Conservation (phyloP, 2,329 filamentous ascomycete genomes). For the Alternaria viburni region DNA sequence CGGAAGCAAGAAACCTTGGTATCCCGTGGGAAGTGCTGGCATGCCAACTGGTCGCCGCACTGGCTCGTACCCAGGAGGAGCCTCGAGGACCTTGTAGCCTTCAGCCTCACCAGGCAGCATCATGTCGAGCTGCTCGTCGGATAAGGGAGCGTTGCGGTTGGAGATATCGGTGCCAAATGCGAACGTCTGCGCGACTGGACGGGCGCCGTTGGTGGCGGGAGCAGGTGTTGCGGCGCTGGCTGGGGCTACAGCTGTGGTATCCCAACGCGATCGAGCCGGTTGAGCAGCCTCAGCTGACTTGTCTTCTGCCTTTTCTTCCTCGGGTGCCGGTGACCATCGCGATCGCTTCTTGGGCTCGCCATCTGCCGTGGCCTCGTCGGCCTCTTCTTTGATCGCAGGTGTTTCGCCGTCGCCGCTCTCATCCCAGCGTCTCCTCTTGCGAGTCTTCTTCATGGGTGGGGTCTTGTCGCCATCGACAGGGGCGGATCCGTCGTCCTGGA, state of each 20-base stretch:
- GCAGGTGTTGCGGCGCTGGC: conserved; percentile 29
- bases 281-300: conserved; percentile 64
- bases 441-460: conserved; percentile 65
- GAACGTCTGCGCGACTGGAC: conserved; percentile 55
- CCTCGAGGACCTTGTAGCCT: conserved; percentile 90
- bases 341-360: conserved; percentile 63
- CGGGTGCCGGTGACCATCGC: conserved; percentile 74
- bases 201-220: conserved; percentile 31
- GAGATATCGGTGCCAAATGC: conserved; percentile 82
- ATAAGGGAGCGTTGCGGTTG: conserved; percentile 78
- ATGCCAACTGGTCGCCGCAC: conserved; percentile 74
- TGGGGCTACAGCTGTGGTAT: conserved; percentile 39
- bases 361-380: conserved; percentile 25
- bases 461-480: conserved; percentile 75
- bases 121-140: conserved; percentile 91
- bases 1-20: conserved; percentile 94
- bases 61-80: conserved; percentile 90
- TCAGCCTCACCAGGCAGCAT: conserved; percentile 88
- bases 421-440: conserved; percentile 94
- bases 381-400: conserved; percentile 20
- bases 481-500: conserved; percentile 65
- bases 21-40: conserved; percentile 73
- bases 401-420: conserved; percentile 59
- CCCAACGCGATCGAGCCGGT: conserved; percentile 44
- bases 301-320: conserved; percentile 22